phyloP scores from a whole-genome alignment of 805 yeast species.

The Trichomonascus vanleenenianus region DNA sequence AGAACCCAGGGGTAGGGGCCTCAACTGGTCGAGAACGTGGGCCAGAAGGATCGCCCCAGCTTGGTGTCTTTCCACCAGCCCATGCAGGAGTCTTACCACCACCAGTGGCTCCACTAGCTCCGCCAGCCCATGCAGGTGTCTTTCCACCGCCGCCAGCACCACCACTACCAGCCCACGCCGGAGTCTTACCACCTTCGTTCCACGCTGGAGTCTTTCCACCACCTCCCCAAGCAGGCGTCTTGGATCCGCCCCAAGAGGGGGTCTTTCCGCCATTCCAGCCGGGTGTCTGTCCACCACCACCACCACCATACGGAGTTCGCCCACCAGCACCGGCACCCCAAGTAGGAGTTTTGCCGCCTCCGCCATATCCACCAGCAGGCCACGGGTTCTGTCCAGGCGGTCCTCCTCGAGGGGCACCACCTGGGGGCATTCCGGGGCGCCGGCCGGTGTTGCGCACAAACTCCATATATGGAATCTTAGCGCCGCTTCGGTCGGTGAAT shows the following conservation, averaged over 20 bases:
- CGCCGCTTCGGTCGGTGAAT: conserved; percentile 59
- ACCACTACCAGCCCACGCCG: conserved; percentile 33
- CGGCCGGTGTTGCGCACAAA: conserved; percentile 37
- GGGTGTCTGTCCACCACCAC: conserved; percentile 27
- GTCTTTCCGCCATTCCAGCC: conserved; percentile 22
- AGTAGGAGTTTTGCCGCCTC: conserved; percentile 28
- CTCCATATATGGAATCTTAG: conserved; percentile 66
- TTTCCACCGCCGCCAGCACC: conserved; percentile 33
- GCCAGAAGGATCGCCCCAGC: conserved; percentile 27
- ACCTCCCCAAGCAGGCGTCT: conserved; percentile 29
- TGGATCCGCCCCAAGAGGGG: conserved; percentile 21
- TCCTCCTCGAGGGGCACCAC: conserved; percentile 25
- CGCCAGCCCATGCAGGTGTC: conserved; percentile 36
- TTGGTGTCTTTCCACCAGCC: conserved; percentile 33
- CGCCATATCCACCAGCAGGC: conserved; percentile 30
- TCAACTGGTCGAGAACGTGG: conserved; percentile 17
- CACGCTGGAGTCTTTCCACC: conserved; percentile 48
- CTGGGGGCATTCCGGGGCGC: conserved; percentile 8
- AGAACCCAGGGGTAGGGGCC: conserved; percentile 20
- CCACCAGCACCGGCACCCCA: conserved; percentile 34
- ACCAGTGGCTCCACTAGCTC: conserved; percentile 36
- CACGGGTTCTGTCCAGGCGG: conserved; percentile 35
- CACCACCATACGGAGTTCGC: conserved; percentile 41
- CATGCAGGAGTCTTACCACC: conserved; percentile 36
- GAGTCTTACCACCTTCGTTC: conserved; percentile 30